These are phyloP conservation scores for Periconia sp. DNA, from an alignment of 2,329 filamentous ascomycete genomes.

Conservation along the genomic window DNA sequence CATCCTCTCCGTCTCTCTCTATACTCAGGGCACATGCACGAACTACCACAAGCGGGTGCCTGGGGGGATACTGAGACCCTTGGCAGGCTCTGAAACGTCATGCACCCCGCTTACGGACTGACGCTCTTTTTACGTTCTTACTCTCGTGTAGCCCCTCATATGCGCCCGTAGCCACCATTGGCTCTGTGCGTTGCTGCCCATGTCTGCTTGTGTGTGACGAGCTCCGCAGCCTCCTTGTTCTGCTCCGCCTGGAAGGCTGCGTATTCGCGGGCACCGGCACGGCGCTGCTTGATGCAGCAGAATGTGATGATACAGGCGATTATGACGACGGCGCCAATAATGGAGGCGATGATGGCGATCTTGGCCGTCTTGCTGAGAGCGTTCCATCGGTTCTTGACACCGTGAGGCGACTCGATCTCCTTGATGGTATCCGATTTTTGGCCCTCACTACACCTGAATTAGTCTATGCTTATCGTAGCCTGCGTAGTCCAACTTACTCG, in stretches of 20 bases:
- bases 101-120: too few species aligned
- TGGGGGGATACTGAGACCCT: slow-evolving; percentile 7
- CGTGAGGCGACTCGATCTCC: slow-evolving; percentile 42
- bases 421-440: slow-evolving; percentile 45
- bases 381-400: slow-evolving; percentile 42
- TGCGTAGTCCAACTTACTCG: slow-evolving; percentile 40
- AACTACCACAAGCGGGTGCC: slow-evolving; percentile 1
- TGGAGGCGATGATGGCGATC: slow-evolving; percentile 42
- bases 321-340: slow-evolving; percentile 33
- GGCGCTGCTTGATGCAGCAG: slow-evolving; percentile 48
- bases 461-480: slow-evolving; percentile 7
- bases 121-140: too few species aligned
- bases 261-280: slow-evolving; percentile 41
- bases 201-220: slow-evolving; percentile 38
- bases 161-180: slow-evolving; percentile 14
- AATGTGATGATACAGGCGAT: slow-evolving; percentile 35
- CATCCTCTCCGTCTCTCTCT: too few species aligned
- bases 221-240: slow-evolving; percentile 46
- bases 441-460: slow-evolving; percentile 19
- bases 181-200: slow-evolving; percentile 7
- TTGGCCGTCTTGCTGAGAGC: slow-evolving; percentile 40
- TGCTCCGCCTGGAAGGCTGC: slow-evolving; percentile 38
- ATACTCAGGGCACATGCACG: too few species aligned
- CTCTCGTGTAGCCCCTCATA: slow-evolving; percentile 6
- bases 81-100: slow-evolving; percentile 12